Conservation (phyloP, 139 green algal species). For the Chlorella sp. region DNA sequence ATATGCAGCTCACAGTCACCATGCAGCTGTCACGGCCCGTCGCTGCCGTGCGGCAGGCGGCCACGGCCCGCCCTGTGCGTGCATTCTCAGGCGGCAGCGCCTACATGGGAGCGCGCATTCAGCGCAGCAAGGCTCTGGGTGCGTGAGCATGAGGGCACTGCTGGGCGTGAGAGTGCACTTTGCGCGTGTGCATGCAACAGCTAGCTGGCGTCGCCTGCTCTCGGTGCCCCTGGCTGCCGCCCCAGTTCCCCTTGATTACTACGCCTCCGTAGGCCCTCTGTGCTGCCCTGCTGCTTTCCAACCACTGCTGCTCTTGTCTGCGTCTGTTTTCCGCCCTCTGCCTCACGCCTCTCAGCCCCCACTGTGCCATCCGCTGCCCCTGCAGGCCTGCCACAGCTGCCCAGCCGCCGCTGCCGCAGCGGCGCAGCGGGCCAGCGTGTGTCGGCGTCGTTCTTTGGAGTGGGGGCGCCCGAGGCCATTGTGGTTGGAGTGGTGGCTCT, state of each 20-base stretch:
- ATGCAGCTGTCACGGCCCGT: slow-evolving; percentile 6
- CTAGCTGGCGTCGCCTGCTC: not conserved
- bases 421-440: slow-evolving; percentile 21
- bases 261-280: too few relatives aligned
- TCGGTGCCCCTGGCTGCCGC: not conserved
- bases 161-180: too few relatives aligned
- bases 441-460: slow-evolving; percentile 85
- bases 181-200: not conserved
- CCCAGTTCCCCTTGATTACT: not conserved
- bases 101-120: slow-evolving; percentile 8
- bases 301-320: too few relatives aligned
- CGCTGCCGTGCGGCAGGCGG: too few relatives aligned
- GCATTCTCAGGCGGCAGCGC: not conserved
- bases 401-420: not conserved
- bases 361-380: not conserved
- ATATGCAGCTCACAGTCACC: not conserved
- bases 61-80: not conserved
- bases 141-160: not conserved
- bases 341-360: not conserved
- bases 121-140: slow-evolving; percentile 1
- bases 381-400: slow-evolving; percentile 1
- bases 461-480: slow-evolving; percentile 96
- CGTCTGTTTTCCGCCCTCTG: too few relatives aligned
- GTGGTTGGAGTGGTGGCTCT: slow-evolving; percentile 98
- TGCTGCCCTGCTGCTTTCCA: too few relatives aligned